Conservation (phyloP, 768 basidiomycete genomes). For the Sarcomyxa edulis region DNA sequence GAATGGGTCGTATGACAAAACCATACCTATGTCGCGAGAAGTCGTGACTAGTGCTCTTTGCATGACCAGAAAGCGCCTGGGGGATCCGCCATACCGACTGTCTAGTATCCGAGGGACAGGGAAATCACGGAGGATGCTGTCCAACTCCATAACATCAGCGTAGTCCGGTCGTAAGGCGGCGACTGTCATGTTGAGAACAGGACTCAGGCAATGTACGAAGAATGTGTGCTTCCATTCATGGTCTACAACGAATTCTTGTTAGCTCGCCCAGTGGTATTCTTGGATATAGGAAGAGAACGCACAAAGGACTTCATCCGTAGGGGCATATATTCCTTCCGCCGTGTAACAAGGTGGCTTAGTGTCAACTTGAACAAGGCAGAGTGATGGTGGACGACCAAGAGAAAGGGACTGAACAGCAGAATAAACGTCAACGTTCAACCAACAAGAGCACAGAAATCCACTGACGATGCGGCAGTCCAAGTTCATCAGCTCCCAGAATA, state of each 20-base stretch:
- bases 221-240: slow-evolving; percentile 71
- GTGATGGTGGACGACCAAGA: slow-evolving; percentile 62
- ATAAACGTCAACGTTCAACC: no score
- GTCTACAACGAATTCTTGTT: slow-evolving; percentile 35
- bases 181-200: slow-evolving; percentile 53
- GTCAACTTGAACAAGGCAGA: slow-evolving; percentile 57
- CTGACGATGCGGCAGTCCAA: slow-evolving; percentile 57
- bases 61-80: slow-evolving; percentile 45
- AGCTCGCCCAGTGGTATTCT: slow-evolving; percentile 4
- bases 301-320: slow-evolving; percentile 35
- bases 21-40: slow-evolving; percentile 60
- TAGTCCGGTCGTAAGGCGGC: slow-evolving; percentile 50
- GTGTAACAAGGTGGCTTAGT: slow-evolving; percentile 42
- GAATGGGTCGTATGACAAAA: slow-evolving; percentile 27
- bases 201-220: slow-evolving; percentile 52
- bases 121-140: slow-evolving; percentile 58
- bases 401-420: slow-evolving; percentile 67
- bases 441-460: slow-evolving; percentile 17
- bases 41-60: slow-evolving; percentile 55
- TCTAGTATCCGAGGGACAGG: slow-evolving; percentile 45
- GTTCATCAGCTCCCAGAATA: slow-evolving; percentile 69
- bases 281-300: slow-evolving; percentile 10
- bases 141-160: slow-evolving; percentile 47
- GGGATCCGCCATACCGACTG: slow-evolving; percentile 32
- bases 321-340: slow-evolving; percentile 31